These are phyloP conservation scores for Tolypocladium ophioglossoides DNA, from an alignment of 2,329 filamentous ascomycete genomes.

Conservation along the genomic window DNA sequence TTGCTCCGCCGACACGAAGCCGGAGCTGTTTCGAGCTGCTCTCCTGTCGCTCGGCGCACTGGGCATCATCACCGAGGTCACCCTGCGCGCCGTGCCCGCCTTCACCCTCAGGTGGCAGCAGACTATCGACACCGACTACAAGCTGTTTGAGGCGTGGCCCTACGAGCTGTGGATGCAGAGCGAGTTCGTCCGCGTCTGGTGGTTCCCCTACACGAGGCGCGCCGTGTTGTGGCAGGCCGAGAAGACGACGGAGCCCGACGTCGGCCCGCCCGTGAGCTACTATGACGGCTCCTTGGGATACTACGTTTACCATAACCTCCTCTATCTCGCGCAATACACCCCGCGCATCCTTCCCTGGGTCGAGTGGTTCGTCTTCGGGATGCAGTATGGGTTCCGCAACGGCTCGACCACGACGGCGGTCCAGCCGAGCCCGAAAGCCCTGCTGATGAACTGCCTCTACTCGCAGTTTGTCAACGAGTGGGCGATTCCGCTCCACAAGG, in stretches of 20 bases:
- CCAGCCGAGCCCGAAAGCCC: constrained; percentile 66
- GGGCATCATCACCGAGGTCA: constrained; percentile 84
- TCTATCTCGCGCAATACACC: constrained; percentile 68
- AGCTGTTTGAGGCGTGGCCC: constrained; percentile 63
- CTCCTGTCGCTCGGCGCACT: constrained; percentile 81
- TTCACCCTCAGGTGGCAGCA: constrained; percentile 86
- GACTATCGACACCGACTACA: constrained; percentile 58
- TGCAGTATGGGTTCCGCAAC: constrained; percentile 88
- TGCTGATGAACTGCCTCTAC: constrained; percentile 96
- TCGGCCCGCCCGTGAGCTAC: constrained; percentile 55
- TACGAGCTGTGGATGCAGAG: constrained; percentile 67
- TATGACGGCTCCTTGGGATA: constrained; percentile 78
- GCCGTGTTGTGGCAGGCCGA: constrained; percentile 87
- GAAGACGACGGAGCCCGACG: constrained; percentile 54
- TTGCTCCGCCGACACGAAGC: constrained; percentile 60
- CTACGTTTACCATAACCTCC: constrained; percentile 82
- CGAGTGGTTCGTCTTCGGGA: constrained; percentile 93
- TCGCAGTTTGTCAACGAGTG: constrained; percentile 99
- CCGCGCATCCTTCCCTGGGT: constrained; percentile 77
- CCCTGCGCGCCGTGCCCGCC: constrained; percentile 67
- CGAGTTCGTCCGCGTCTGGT: constrained; percentile 94
- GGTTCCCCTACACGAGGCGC: constrained; percentile 85
- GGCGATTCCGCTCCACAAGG: constrained; percentile 78
- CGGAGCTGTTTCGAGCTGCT: constrained; percentile 78
- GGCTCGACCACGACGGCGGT: constrained; percentile 61